Base-by-base conservation (phyloP, 345 rosid species). In the Cardamine chenopodiifolia region DNA sequence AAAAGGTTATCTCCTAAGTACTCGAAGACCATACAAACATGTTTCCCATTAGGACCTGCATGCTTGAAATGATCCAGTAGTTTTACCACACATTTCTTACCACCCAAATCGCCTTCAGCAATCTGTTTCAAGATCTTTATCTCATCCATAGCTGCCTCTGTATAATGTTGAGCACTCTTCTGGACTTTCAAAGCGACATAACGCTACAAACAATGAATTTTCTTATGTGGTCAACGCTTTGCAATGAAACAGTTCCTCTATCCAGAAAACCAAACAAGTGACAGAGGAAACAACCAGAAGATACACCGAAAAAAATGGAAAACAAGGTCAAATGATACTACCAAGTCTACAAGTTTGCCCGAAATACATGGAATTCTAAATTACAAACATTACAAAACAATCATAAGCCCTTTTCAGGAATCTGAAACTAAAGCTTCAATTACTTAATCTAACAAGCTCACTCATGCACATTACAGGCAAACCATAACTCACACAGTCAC, bases 91-190 rank as follows among this genome's bases (percentile, higher is more conserved):
- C 86, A 89, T 63, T 84, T 89, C 40, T 84, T 85, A 68, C 86
- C 84, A 52, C 75, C 89, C 0, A 88, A 70, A 56, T 91, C 98
- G 48, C 96, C 93, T 72, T 91, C 95, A 0, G 96, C 90, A 25
- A 89, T 83, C 89, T 94, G 97, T 48, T 86, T 87, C 59, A 91
- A 80, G 52, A 91, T 88, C 80, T 89, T 91, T 23, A 94, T 86
- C 93, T 94, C 98, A 66, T 91, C 98, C 95, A 94, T 85, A 0
- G 98, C 98, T 4, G 98, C 97, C 73, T 91, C 98, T 2, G 96
- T 91, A 70, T 89, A 94, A 66, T 85, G 94, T 79, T 88, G 96
- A 39, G 97, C 97, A 39, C 98, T 94, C 87, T 94, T 94, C 82
- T 91, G 98, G 65, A 91, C 86, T 84, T 91, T 94, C 83, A 94